Base-by-base conservation (phyloP, 2,329 filamentous ascomycete genomes). In the Phialophora tarda region DNA sequence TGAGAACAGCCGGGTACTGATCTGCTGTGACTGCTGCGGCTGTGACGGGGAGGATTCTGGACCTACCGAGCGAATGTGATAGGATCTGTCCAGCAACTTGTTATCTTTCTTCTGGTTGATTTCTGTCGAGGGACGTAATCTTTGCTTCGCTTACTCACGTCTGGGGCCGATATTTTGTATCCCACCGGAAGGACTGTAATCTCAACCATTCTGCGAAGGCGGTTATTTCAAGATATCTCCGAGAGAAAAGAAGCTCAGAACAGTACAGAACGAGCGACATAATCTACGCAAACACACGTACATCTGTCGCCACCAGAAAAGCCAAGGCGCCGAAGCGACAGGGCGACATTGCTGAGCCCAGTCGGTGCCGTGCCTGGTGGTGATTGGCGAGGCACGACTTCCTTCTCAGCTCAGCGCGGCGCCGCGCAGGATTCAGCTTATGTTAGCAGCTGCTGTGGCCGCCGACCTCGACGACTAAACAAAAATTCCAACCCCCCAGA, bases 1-100 rank as follows among this genome's bases (percentile, higher is more conserved):
- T 77, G 12, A 58, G 59, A 34, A 72, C 71, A 21, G 67, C 67
- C 58, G 70, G 69, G 3, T 72, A 66, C 38, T 71, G 54, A 70
- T 38, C 14, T 60, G 11, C 6, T 8, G 24, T 55, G 3, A 4
- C 12, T 12, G 44, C 14, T 21, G 51, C 10, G 8, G 23, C 51
- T 12, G 12, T 26, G 14, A 38, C 5, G 17, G 17, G 28, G 44
- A 14, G 50, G n/a, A 34, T n/a, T 44, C 7, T 7, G 14, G 14
- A 41, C 17, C 4, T 41, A 41, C 34, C 14, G 14, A 41, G 14
- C 34, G 34, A 41, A 6, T 14, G 56, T 47, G 38, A 21, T 14
- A 4, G 26, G 34, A 4, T 17, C 14, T 7, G 4, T 41, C 12
- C 34, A 17, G 34, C 14, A 41, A 17, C 14, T 6, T 41, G 14